phyloP scores from a whole-genome alignment of 169 alveolate genomes.

The Theileria sp. region DNA sequence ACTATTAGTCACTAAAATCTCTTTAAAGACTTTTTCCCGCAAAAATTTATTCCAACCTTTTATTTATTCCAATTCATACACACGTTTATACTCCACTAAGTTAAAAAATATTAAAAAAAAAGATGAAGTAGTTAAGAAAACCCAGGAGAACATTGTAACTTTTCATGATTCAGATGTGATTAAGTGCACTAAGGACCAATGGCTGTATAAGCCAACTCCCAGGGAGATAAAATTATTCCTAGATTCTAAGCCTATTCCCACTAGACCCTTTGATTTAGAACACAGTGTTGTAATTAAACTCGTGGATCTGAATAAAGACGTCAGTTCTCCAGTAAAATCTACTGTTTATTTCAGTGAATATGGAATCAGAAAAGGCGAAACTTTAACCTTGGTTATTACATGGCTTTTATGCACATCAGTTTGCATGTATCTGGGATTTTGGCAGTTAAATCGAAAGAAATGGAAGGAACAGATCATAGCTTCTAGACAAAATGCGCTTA shows the following conservation, averaged over 20 bases:
- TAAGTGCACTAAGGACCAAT: conserved; percentile 61
- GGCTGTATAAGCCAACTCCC: conserved; percentile 46
- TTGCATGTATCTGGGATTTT: conserved; percentile 70
- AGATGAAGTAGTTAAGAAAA: conserved; percentile 10
- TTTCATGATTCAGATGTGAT: not conserved
- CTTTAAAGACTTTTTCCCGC: not conserved
- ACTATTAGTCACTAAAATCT: not conserved
- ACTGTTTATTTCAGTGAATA: conserved; percentile 78
- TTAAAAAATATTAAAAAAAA: not conserved
- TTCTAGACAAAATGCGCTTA: conserved; percentile 20
- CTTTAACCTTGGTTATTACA: conserved; percentile 1
- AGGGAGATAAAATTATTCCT: conserved; percentile 49
- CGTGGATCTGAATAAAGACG: conserved; percentile 69
- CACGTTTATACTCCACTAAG: not conserved
- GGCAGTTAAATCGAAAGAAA: conserved; percentile 80
- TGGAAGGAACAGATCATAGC: conserved; percentile 69
- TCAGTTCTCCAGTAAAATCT: conserved; percentile 78
- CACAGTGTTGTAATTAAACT: conserved; percentile 77
- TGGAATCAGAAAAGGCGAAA: conserved; percentile 82
- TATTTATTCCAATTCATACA: not conserved
- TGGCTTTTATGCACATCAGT: conserved; percentile 18
- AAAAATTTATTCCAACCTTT: not conserved
- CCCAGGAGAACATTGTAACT: not conserved
- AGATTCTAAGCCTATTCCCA: conserved; percentile 23
- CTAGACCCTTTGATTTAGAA: conserved; percentile 77